Evolutionary conservation across 495 filamentous ascomycete genomes (phyloP).

Genomic region (Penicillium parvum): DNA sequence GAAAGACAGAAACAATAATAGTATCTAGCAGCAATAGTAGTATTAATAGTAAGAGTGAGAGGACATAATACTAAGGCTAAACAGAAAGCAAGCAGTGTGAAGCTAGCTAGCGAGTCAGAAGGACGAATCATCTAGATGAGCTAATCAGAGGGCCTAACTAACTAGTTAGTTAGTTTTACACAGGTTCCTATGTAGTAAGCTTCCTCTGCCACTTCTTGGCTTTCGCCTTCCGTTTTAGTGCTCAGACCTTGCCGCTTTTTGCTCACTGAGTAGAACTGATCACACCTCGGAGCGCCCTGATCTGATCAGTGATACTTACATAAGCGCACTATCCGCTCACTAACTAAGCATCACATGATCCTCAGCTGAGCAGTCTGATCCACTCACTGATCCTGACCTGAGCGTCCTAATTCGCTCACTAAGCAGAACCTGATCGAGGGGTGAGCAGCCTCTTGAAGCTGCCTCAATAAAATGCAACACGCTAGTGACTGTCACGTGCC

Average conservation of each 20-base stretch:
- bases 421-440: conserved; percentile 1
- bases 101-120: no score
- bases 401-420: conserved; percentile 2
- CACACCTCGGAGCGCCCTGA: neutral
- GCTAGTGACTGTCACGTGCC: neutral
- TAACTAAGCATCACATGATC: conserved; percentile 1
- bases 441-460: neutral
- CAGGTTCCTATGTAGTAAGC: neutral
- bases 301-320: neutral
- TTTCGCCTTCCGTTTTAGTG: conserved; percentile 11
- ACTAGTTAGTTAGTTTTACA: no score
- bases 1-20: no score
- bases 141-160: no score
- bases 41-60: no score
- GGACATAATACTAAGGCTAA: no score
- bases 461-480: neutral
- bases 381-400: conserved; percentile 3
- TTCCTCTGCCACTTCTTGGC: conserved; percentile 18
- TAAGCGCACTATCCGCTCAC: neutral
- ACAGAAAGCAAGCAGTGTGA: no score
- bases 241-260: conserved; percentile 1
- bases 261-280: neutral
- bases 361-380: neutral
- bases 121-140: no score
- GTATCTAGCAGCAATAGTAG: no score